phyloP scores from a whole-genome alignment of 768 basidiomycete genomes.

The Auricularia auricula-judae region DNA sequence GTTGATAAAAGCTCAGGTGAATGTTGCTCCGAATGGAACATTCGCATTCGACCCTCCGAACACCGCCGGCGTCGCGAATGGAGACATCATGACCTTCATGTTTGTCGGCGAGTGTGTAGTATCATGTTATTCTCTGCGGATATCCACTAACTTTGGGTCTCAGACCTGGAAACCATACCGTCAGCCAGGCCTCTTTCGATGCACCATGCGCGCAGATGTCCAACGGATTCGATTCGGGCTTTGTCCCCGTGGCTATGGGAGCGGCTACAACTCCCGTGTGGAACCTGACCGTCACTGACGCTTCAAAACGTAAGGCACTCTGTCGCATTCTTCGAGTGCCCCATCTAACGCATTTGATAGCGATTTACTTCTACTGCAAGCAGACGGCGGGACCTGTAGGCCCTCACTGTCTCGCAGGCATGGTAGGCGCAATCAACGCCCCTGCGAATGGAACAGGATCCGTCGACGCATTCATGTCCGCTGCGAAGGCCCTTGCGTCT shows the following conservation, averaged over 20 bases:
- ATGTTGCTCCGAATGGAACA: constrained; percentile 17
- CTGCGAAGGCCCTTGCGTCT: constrained; percentile 21
- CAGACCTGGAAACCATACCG: constrained; percentile 41
- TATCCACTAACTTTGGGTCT: neutral
- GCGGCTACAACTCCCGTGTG: constrained; percentile 25
- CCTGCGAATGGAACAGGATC: constrained; percentile 31
- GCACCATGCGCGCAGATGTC: constrained; percentile 32
- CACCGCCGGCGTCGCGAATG: constrained; percentile 28
- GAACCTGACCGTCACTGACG: constrained; percentile 43
- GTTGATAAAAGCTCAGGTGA: constrained; percentile 27
- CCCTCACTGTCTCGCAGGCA: constrained; percentile 32
- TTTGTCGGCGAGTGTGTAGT: constrained; percentile 34
- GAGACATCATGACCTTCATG: constrained; percentile 37
- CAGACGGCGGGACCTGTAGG: constrained; percentile 22
- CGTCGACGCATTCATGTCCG: constrained; percentile 24
- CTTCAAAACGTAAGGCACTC: constrained; percentile 28
- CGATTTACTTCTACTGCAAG: constrained; percentile 53
- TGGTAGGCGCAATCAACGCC: constrained; percentile 39
- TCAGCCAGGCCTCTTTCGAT: constrained; percentile 39
- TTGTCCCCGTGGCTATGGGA: constrained; percentile 28
- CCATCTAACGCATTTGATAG: constrained; percentile 14
- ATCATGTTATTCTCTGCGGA: neutral
- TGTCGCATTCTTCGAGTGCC: too few species aligned
- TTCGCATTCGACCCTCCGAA: constrained; percentile 36
- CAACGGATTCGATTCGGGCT: constrained; percentile 49